Evolutionary conservation across 768 basidiomycete species (phyloP).

Genomic region (Imleria badia): DNA sequence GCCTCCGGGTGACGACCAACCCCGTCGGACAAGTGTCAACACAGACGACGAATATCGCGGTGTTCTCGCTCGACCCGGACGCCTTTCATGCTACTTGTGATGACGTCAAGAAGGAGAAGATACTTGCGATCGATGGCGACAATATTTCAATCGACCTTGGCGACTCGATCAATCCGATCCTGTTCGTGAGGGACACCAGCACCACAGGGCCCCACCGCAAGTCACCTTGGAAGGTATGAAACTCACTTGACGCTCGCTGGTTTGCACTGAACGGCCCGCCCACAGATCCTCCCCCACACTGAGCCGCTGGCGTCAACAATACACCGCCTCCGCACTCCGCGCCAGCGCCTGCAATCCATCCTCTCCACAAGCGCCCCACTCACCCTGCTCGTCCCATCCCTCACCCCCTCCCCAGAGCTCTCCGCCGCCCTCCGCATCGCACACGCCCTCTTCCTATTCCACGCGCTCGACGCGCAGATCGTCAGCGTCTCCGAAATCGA

Average conservation of each 20-base stretch:
- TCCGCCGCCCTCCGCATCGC: conserved; percentile 65
- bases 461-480: conserved; percentile 68
- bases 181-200: conserved; percentile 9
- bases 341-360: conserved; percentile 60
- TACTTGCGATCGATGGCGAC: conserved; percentile 16
- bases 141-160: neutral
- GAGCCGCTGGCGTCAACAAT: neutral
- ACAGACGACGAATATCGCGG: conserved; percentile 26
- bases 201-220: neutral
- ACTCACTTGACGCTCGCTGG: too few species aligned
- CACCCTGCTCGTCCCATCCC: conserved; percentile 52
- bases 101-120: neutral
- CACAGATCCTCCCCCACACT: conserved; percentile 7
- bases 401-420: conserved; percentile 33
- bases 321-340: conserved; percentile 6
- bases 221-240: conserved; percentile 25
- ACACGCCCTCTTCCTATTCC: conserved; percentile 65
- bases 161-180: neutral
- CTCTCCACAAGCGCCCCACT: conserved; percentile 55
- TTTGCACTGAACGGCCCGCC: neutral
- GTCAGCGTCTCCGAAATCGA: conserved; percentile 35
- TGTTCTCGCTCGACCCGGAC: conserved; percentile 21
- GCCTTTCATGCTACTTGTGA: neutral
- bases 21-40: conserved; percentile 8
- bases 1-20: conserved; percentile 16